Percentiles rank a stretch among this genome's conserved stretches.
These are phyloP conservation scores for Lentinula boryana DNA, from an alignment of 768 basidiomycete genomes.

Conservation along the genomic window DNA sequence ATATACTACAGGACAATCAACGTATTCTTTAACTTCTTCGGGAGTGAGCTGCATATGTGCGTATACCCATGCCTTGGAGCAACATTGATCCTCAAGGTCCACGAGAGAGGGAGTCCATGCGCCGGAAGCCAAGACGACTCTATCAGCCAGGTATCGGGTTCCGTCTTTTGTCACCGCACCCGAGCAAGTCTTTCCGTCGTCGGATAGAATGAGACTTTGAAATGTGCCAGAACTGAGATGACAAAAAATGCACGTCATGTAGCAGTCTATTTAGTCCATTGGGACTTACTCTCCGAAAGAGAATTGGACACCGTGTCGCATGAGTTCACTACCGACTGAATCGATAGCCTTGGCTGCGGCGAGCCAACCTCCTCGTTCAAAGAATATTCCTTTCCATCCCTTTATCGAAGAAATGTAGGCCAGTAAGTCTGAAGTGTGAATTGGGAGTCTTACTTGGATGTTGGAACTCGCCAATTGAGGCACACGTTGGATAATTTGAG, in stretches of 20 bases:
- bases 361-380: conserved; percentile 2
- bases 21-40: conserved; percentile 1
- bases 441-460: background rate
- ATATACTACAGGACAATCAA: conserved; percentile 1
- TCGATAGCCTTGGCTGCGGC: conserved; percentile 3
- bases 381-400: conserved; percentile 6
- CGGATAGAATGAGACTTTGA: background rate
- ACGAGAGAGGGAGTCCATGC: conserved; percentile 6
- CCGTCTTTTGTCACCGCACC: conserved; percentile 4
- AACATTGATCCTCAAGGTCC: conserved; percentile 5
- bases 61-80: conserved; percentile 5
- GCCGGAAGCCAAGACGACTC: conserved; percentile 2
- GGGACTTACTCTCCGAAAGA: conserved; percentile 5
- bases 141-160: background rate
- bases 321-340: background rate
- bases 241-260: background rate
- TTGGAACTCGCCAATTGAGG: background rate
- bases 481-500: background rate
- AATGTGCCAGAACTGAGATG: conserved; percentile 1
- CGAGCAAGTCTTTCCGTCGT: conserved; percentile 3
- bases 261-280: background rate
- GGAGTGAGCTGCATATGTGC: conserved; percentile 2
- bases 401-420: background rate
- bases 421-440: background rate
- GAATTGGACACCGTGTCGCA: background rate